Evolutionary conservation across 495 filamentous ascomycete genomes (phyloP), one percentile per base, ranked within the genome.

Genomic region (Podospora australis): DNA sequence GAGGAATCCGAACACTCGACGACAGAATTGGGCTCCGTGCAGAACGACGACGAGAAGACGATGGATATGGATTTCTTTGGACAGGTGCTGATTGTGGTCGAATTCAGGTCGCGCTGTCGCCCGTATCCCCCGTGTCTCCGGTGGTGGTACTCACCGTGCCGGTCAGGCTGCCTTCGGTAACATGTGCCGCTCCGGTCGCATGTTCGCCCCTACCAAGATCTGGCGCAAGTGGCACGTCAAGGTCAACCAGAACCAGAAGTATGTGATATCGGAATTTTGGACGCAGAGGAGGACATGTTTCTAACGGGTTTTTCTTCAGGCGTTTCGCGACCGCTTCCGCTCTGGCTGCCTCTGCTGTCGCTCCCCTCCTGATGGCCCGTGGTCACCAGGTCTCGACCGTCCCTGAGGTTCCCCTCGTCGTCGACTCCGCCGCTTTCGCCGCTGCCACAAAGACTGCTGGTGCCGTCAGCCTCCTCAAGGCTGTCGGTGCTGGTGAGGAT

Each of bases 161-260:
- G 92, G 92, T 77, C 92, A 98, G 78, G 92, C 92, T 75, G 92
- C 92, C 57, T 98, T 98, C 76, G 92, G 92, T 85, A 98, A 98
- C 84, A 82, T 86, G 89, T 98, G 92, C 78, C 90, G 92, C 71
- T 95, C 91, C 64, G 92, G 92, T 75, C 94, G 92, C 75, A 98
- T 98, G 94, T 98, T 98, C 78, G 92, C 92, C 55, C 92, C 92
- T 56, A 98, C 92, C 73, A 97, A 97, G 84, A 87, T 96, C 77
- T 98, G 92, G 92, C 80, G 92, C 67, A 97, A 96, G 80, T 98
- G 94, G 94, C 94, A 98, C 80, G 87, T 96, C 77, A 98, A 97
- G 87, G 80, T 98, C 84, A 96, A 94, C 81, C 82, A 92, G 67
- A 82, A 81, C 69, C 91, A 98, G 82, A 92, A 88, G 87, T 90